Evolutionary conservation across 73 alveolate species (phyloP), one percentile per base, ranked within the genome.

Genomic region (Blepharisma japonicum): DNA sequence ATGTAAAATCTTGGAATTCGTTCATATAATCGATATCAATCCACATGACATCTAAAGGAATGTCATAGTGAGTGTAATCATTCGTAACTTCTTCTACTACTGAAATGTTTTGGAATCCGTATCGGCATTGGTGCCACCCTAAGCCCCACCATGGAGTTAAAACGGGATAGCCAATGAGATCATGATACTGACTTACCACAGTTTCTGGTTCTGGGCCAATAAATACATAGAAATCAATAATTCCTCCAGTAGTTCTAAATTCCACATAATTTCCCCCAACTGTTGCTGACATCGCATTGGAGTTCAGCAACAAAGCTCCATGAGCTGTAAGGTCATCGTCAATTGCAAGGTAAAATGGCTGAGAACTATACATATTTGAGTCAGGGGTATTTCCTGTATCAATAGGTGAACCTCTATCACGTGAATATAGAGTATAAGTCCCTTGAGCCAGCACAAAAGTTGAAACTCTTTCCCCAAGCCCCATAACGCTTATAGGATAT

Each of bases 1-100:
- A 68, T 45, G 94, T 81, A 81, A 93, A 97, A 82, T 95, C 93
- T 77, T 92, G 67, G 68, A 87, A 89, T 18, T 82, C 86, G 14
- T 89, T 77, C 97, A 95, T 91, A 90, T 93, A 92, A 77, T 97
- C 99, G 61, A 95, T 91, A 84, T 97, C 99, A 53, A 94, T 82
- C 99, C 99, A 97, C 42, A 88, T 81, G 6, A 90, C 94, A 79
- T 97, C 99, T 32, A 97, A 78, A 48, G 99, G 99, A 66, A 97
- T 79, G 56, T 90, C 76, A 55, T 83, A 56, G 25, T 86, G 54
- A 38, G 56, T 80, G 82, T 94, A 96, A 6, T 86, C 86, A 55
- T 77, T 71, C 67, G 86, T 72, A 7, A 92, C 94, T 80, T 84
- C 92, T 79, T 84, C 79, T 7, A 94, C 76, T 11, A 46, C 77